Base-by-base conservation (phyloP, 2,329 filamentous ascomycete genomes). In the Aspergillaceae sp. region DNA sequence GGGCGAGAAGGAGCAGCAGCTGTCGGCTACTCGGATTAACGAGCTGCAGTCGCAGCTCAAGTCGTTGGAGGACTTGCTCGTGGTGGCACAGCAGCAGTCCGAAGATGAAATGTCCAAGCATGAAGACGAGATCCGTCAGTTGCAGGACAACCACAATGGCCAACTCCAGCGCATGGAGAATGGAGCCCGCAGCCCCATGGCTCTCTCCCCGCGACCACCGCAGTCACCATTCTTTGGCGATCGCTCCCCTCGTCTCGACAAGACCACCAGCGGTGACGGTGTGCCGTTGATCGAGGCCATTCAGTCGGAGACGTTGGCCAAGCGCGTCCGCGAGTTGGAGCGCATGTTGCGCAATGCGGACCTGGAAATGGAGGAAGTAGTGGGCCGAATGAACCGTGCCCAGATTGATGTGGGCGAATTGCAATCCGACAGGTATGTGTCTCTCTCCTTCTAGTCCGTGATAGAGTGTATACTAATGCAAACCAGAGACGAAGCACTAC, bases 341-440 rank as follows among this genome's bases (percentile, higher is more conserved):
- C 83, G 80, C 57, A 84, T 90, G 10, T 74, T 94, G 8, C 69
- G 77, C 4, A 79, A 87, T 53, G 85, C 87, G 10, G 87, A 92
- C 58, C 72, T 73, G 42, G 86, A 91, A 68, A 91, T 92, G 85
- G 81, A 87, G 61, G 82, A 87, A 65, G 87, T 92, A 5, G 85
- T 94, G 5, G 75, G 82, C 49, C 77, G 84, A 52, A 91, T 94
- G 83, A 91, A 87, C 67, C 74, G 75, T 56, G 86, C 86, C 7
- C 87, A 92, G 70, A 86, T 90, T 56, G 85, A 90, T 68, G 87
- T 92, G 47, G 80, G 86, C 59, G 79, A 87, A 61, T 73, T 94
- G 48, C 86, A 90, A 66, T 65, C 66, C 50, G 70, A 72, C 52
- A 68, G 68, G 70, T 71, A 62, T 50, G 59, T 47, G 19, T 19